Conservation (phyloP, 495 filamentous ascomycete species). For the Annulohypoxylon stygium region DNA sequence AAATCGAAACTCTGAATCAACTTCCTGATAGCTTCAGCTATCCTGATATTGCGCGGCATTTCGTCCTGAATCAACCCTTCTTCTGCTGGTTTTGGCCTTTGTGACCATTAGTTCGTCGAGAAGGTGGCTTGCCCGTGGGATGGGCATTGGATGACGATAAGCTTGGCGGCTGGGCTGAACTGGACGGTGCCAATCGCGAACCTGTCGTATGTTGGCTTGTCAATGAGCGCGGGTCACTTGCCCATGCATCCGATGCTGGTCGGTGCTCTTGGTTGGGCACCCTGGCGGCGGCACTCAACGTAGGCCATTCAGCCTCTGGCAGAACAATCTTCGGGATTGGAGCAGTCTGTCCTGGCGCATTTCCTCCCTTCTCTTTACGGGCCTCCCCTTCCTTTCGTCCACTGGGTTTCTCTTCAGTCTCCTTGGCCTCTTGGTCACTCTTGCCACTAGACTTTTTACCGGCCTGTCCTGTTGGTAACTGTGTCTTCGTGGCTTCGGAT, state of each 20-base stretch:
- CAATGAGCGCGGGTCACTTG: not conserved
- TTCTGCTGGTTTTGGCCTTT: not conserved
- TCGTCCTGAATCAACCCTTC: not conserved
- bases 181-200: not conserved
- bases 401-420: not conserved
- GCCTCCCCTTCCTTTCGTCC: not conserved
- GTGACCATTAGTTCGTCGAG: not conserved
- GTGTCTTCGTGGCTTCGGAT: not conserved
- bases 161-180: not conserved
- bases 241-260: not conserved
- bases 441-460: no score
- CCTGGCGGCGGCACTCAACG: not conserved
- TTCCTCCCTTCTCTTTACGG: not conserved
- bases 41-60: not conserved
- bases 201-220: not conserved
- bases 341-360: not conserved
- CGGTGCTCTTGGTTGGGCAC: not conserved
- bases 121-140: not conserved
- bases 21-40: no score
- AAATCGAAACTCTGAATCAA: not conserved
- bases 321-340: not conserved
- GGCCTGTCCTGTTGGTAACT: not conserved
- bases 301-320: not conserved
- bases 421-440: not conserved
- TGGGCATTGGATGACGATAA: not conserved